phyloP scores from a whole-genome alignment of 2,329 filamentous ascomycete species.

The Alternaria incomplexa region DNA sequence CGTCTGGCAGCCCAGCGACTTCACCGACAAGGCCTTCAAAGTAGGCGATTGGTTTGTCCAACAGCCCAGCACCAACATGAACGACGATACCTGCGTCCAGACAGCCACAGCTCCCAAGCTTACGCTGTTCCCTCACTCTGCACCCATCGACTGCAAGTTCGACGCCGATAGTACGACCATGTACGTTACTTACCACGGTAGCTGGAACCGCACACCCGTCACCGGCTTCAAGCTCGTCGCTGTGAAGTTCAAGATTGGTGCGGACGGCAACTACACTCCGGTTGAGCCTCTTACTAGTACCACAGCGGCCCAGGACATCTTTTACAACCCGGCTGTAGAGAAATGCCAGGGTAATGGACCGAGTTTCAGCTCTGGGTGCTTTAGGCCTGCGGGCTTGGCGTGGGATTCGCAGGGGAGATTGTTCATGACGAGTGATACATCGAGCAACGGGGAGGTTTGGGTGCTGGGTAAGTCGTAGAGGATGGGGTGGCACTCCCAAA shows the following conservation, averaged over 20 bases:
- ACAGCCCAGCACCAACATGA: slow-evolving; percentile 48
- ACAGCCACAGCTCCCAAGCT: slow-evolving; percentile 55
- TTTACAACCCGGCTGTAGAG: slow-evolving; percentile 60
- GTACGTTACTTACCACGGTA: slow-evolving; percentile 74
- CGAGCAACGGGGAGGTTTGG: slow-evolving; percentile 39
- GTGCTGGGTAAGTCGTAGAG: slow-evolving; percentile 38
- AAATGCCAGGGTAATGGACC: slow-evolving; percentile 56
- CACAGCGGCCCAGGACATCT: slow-evolving; percentile 59
- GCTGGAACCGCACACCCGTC: slow-evolving; percentile 62
- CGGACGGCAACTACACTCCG: slow-evolving; percentile 49
- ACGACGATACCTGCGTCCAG: slow-evolving; percentile 54
- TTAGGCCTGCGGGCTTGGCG: slow-evolving; percentile 66
- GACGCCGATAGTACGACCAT: slow-evolving; percentile 61
- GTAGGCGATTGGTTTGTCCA: slow-evolving; percentile 50
- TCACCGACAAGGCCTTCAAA: slow-evolving; percentile 58
- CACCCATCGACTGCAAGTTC: slow-evolving; percentile 75
- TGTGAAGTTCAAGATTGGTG: slow-evolving; percentile 50
- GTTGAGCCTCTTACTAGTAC: slow-evolving; percentile 54
- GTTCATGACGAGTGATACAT: slow-evolving; percentile 58
- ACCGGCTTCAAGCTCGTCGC: slow-evolving; percentile 58
- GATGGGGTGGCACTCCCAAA: background rate
- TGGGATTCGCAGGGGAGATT: slow-evolving; percentile 59
- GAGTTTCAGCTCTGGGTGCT: slow-evolving; percentile 54
- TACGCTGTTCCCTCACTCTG: slow-evolving; percentile 68
- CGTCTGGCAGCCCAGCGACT: slow-evolving; percentile 63